Evolutionary conservation across 768 basidiomycete genomes (phyloP).

Genomic region (Calocera cornea): DNA sequence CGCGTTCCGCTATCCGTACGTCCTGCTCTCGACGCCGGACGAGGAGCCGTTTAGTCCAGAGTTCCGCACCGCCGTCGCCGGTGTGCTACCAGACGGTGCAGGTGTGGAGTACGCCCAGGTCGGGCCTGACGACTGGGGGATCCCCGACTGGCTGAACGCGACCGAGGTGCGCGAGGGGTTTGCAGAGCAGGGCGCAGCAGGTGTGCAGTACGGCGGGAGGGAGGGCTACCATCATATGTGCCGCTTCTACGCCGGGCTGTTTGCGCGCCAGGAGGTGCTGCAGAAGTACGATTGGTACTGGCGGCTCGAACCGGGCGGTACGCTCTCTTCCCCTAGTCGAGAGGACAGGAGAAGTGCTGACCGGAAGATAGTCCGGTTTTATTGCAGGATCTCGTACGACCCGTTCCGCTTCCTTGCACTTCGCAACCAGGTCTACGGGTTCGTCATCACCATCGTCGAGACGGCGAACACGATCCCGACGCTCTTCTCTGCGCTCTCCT

Average conservation of each 20-base stretch:
- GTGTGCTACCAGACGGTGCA: not conserved
- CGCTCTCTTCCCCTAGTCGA: too few relatives aligned
- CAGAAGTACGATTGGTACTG: constrained; percentile 74
- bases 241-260: constrained; percentile 11
- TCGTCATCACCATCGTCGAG: constrained; percentile 13
- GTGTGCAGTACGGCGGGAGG: constrained; percentile 13
- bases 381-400: constrained; percentile 12
- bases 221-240: constrained; percentile 15
- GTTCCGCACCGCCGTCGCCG: not conserved
- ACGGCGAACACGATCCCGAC: constrained; percentile 10
- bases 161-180: constrained; percentile 6
- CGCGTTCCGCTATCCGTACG: constrained; percentile 13
- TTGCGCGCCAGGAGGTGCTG: constrained; percentile 49
- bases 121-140: constrained; percentile 7
- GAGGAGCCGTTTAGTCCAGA: not conserved
- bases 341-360: not conserved
- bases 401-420: constrained; percentile 12
- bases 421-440: constrained; percentile 11
- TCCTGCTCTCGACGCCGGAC: constrained; percentile 11
- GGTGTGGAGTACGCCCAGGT: constrained; percentile 5
- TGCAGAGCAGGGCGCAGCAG: constrained; percentile 1
- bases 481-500: not conserved
- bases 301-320: constrained; percentile 50
- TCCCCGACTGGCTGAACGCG: constrained; percentile 8
- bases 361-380: constrained; percentile 8